These are phyloP conservation scores for Aureobasidium sp. DNA, from an alignment of 2,329 filamentous ascomycete species.

Conservation along the genomic window DNA sequence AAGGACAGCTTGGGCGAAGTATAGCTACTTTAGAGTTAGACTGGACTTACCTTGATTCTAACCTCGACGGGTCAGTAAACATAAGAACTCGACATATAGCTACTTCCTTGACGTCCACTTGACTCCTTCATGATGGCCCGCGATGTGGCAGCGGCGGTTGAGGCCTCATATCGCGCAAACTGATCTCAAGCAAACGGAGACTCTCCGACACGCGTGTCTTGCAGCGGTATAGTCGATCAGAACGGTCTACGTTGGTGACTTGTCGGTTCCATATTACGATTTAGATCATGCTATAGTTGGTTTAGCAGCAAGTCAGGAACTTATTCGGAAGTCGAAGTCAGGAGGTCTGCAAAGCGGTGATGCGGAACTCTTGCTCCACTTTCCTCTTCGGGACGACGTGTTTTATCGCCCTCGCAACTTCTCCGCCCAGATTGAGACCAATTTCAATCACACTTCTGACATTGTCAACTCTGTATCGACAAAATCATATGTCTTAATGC, in stretches of 20 bases:
- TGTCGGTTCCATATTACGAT: background rate
- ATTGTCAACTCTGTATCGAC: background rate
- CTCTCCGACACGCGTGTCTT: background rate
- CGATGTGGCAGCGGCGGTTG: too few relatives aligned
- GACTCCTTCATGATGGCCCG: background rate
- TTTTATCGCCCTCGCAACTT: background rate
- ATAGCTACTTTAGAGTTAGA: background rate
- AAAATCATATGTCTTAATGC: background rate
- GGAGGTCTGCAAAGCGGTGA: background rate
- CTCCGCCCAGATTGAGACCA: background rate
- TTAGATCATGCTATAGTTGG: background rate
- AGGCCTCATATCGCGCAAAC: background rate
- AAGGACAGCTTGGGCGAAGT: background rate
- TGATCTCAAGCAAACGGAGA: background rate
- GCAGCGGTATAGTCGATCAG: background rate
- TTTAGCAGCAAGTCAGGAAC: background rate
- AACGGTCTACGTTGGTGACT: background rate
- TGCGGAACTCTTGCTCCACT: background rate
- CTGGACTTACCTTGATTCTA: background rate
- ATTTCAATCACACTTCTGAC: background rate
- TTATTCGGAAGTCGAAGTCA: background rate
- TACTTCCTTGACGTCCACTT: background rate
- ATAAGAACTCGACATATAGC: background rate
- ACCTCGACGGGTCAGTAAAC: background rate
- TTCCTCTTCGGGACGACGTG: conserved; percentile 1